These are phyloP conservation scores for Linnemannia schmuckeri DNA, from an alignment of 192 early-diverging fungal species.

Conservation along the genomic window DNA sequence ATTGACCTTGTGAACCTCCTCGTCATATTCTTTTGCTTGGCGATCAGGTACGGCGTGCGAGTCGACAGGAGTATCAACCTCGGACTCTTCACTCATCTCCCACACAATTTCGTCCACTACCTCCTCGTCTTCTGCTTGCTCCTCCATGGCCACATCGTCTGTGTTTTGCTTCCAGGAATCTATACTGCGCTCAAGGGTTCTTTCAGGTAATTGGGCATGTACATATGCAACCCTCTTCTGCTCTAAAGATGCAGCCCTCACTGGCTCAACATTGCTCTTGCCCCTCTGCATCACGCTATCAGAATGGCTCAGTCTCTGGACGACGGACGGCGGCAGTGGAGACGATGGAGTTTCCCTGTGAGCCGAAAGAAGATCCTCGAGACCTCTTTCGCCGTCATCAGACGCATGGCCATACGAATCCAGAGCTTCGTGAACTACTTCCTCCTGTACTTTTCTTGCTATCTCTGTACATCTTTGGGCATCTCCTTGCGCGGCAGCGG, in stretches of 20 bases:
- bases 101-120: constrained; percentile 29
- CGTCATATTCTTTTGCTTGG: not conserved
- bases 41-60: not conserved
- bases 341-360: not conserved
- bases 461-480: not conserved
- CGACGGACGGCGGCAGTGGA: not conserved
- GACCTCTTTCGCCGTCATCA: not conserved
- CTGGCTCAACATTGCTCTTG: not conserved
- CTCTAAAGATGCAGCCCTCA: not conserved
- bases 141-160: not conserved
- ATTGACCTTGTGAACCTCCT: not conserved
- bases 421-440: not conserved
- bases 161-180: not conserved
- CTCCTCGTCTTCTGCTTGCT: not conserved
- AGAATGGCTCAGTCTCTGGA: not conserved
- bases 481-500: not conserved
- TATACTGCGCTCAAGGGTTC: not conserved
- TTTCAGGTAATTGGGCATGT: not conserved
- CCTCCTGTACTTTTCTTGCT: not conserved
- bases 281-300: not conserved
- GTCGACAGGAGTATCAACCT: not conserved
- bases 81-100: constrained; percentile 35
- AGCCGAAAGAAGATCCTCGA: not conserved
- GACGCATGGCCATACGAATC: not conserved
- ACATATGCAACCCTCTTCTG: not conserved